Percentiles rank a stretch among this genome's conserved stretches.
Conservation (phyloP, 805 yeast genomes). For the Cyberlindnera euphorbiiphila region DNA sequence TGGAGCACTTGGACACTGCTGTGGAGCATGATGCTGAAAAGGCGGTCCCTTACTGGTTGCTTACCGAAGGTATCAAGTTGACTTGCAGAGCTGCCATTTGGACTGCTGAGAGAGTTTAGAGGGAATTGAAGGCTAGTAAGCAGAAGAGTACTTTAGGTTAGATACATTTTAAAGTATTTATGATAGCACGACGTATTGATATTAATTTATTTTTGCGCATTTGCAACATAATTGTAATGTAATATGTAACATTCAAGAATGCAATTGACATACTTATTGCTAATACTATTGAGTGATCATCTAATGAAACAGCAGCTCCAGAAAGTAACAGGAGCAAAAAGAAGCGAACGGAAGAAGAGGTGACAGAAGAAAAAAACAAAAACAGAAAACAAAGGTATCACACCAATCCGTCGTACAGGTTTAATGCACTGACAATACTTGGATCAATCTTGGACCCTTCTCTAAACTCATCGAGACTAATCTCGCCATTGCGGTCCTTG, state of each 20-base stretch:
- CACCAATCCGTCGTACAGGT: slow-evolving; percentile 76
- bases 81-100: slow-evolving; percentile 87
- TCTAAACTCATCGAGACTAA: slow-evolving; percentile 81
- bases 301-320: neutral
- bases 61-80: slow-evolving; percentile 82
- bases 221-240: too few relatives aligned
- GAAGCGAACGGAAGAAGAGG: too few relatives aligned
- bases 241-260: too few relatives aligned
- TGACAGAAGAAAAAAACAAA: slow-evolving; percentile 1
- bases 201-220: too few relatives aligned
- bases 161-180: too few relatives aligned
- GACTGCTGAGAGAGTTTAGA: slow-evolving; percentile 83
- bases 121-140: too few relatives aligned
- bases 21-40: slow-evolving; percentile 85
- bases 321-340: neutral
- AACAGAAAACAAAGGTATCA: slow-evolving; percentile 25
- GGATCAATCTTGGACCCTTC: slow-evolving; percentile 78
- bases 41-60: slow-evolving; percentile 86
- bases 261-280: too few relatives aligned
- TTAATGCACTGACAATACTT: slow-evolving; percentile 69
- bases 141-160: too few relatives aligned
- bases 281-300: neutral
- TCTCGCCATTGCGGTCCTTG: slow-evolving; percentile 62
- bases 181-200: too few relatives aligned
- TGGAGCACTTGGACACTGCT: slow-evolving; percentile 94